Conservation (phyloP, 805 yeast genomes). For the Lipomyces mesembrius region DNA sequence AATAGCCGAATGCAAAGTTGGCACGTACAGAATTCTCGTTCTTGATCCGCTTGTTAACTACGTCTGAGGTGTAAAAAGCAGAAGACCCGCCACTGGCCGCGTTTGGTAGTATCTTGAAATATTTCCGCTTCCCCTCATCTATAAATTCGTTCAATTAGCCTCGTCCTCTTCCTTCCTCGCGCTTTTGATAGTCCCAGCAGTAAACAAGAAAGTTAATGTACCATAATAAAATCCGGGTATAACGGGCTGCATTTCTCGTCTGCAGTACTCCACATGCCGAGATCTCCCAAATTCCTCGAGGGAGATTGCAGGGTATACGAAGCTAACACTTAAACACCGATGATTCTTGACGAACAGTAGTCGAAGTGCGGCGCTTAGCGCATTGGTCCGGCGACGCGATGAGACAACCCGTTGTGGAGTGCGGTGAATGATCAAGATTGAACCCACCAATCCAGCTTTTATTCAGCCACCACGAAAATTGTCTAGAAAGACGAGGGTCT, state of each 20-base stretch:
- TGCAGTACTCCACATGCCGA: background rate
- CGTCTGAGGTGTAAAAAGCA: constrained; percentile 37
- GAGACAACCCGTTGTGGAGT: too few species aligned
- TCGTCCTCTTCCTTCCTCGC: background rate
- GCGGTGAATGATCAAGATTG: too few species aligned
- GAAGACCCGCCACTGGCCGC: constrained; percentile 38
- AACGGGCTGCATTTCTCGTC: constrained; percentile 12
- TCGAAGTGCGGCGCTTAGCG: too few species aligned
- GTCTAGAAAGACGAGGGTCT: background rate
- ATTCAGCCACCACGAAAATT: background rate
- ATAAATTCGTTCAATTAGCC: background rate
- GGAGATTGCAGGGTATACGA: too few species aligned
- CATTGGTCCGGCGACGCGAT: too few species aligned
- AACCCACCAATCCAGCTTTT: background rate
- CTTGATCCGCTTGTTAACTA: constrained; percentile 32
- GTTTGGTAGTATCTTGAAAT: constrained; percentile 38
- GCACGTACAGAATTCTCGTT: constrained; percentile 13
- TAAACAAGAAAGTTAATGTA: background rate
- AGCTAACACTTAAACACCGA: too few species aligned
- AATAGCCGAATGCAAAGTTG: background rate
- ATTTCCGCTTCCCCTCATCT: constrained; percentile 39
- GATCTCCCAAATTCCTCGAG: background rate
- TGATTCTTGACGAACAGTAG: too few species aligned
- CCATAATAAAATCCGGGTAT: constrained; percentile 37
- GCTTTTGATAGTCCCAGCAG: background rate